phyloP scores from a whole-genome alignment of 2,329 filamentous ascomycete species.

The Cercospora janseana region DNA sequence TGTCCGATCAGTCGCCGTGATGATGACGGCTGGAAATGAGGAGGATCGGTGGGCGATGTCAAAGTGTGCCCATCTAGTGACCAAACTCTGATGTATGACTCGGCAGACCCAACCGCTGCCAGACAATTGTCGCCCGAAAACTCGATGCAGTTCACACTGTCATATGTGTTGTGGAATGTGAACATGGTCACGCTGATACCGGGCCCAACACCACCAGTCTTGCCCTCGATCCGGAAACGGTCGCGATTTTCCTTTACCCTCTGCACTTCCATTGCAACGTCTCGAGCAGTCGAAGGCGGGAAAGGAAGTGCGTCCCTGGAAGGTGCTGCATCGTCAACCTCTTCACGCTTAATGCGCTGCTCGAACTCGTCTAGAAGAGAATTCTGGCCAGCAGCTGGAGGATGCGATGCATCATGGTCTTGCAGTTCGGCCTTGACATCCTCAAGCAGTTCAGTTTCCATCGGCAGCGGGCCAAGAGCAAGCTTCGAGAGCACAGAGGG shows the following conservation, averaged over 20 bases:
- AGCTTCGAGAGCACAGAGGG: constrained; percentile 61
- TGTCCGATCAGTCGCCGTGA: constrained; percentile 83
- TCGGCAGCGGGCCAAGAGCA: constrained; percentile 75
- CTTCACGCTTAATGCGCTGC: constrained; percentile 77
- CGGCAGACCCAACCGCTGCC: constrained; percentile 82
- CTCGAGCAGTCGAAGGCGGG: constrained; percentile 81
- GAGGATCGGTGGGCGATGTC: constrained; percentile 61
- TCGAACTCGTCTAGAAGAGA: constrained; percentile 86
- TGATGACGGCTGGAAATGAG: constrained; percentile 60
- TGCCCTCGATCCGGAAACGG: constrained; percentile 80
- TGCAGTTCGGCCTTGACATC: constrained; percentile 85
- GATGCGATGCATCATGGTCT: constrained; percentile 77
- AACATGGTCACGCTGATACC: constrained; percentile 93
- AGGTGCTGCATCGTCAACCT: constrained; percentile 80
- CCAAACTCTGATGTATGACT: constrained; percentile 96
- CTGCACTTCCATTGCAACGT: constrained; percentile 91
- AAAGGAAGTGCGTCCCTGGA: constrained; percentile 76
- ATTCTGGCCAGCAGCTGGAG: constrained; percentile 67
- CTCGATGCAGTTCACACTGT: constrained; percentile 88
- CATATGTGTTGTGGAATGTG: constrained; percentile 94
- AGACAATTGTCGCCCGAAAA: constrained; percentile 89
- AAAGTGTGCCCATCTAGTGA: constrained; percentile 81
- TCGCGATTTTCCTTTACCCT: constrained; percentile 92
- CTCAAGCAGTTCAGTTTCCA: constrained; percentile 77
- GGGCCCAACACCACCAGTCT: constrained; percentile 78